Conservation (phyloP, 495 filamentous ascomycete genomes). For the Xylaria flabelliformis region DNA sequence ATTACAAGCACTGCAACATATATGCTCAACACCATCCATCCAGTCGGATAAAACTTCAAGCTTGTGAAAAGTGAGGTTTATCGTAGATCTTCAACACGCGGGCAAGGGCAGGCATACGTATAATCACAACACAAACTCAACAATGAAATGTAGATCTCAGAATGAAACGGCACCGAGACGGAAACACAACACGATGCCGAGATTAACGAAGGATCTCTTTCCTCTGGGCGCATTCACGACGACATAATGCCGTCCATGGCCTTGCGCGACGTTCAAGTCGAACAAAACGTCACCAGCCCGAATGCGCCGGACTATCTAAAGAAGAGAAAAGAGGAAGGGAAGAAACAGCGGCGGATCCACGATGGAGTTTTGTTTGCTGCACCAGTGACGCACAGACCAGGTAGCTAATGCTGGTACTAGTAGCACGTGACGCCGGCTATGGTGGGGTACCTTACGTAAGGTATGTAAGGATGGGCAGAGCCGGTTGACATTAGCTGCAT, state of each 20-base stretch:
- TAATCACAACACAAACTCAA: neutral
- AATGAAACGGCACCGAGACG: conserved; percentile 63
- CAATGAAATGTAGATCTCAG: conserved; percentile 59
- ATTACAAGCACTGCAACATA: neutral
- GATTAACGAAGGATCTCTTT: conserved; percentile 68
- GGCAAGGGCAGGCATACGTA: neutral
- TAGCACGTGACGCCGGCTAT: conserved; percentile 29
- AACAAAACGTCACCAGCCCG: conserved; percentile 43
- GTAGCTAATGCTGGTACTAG: neutral
- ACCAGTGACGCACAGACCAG: conserved; percentile 32
- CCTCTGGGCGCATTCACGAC: conserved; percentile 51
- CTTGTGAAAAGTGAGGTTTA: too few species aligned
- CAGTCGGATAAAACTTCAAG: neutral
- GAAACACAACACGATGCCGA: conserved; percentile 54
- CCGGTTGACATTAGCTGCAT: conserved; percentile 26
- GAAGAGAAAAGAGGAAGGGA: conserved; percentile 44
- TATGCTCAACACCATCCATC: neutral
- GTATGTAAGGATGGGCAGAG: neutral
- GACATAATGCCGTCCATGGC: conserved; percentile 48
- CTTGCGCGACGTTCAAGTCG: conserved; percentile 44
- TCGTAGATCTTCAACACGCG: too few species aligned
- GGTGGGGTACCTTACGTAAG: neutral
- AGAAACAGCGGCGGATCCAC: neutral
- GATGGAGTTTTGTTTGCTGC: neutral
- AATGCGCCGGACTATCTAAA: conserved; percentile 58